Percentiles rank a stretch among this genome's conserved stretches.
Evolutionary conservation across 2,329 filamentous ascomycete genomes (phyloP).

Genomic region (Teratosphaeria destructans): DNA sequence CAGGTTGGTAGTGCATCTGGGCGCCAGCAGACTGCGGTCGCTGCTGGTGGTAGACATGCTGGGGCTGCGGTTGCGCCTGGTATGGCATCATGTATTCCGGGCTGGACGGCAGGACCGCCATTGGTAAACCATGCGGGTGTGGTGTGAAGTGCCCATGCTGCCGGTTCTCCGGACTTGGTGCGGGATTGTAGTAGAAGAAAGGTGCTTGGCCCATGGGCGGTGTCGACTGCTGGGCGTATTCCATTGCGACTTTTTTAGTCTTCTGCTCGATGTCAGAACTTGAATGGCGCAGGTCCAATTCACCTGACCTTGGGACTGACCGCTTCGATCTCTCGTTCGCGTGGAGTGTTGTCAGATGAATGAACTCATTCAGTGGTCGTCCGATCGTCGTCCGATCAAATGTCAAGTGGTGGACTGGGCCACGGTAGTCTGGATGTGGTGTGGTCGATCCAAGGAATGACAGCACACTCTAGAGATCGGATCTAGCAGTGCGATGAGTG

Average conservation of each 20-base stretch:
- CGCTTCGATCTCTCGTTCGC: neutral
- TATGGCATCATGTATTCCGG: constrained; percentile 39
- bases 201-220: constrained; percentile 53
- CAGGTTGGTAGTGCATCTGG: constrained; percentile 29
- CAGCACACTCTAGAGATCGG: constrained; percentile 6
- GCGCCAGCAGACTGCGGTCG: constrained; percentile 22
- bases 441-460: constrained; percentile 9
- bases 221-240: constrained; percentile 38
- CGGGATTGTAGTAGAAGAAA: constrained; percentile 81
- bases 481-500: neutral
- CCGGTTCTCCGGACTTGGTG: constrained; percentile 59
- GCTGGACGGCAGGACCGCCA: constrained; percentile 35
- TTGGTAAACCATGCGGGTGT: constrained; percentile 38
- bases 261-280: neutral
- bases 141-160: constrained; percentile 67
- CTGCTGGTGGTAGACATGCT: constrained; percentile 29
- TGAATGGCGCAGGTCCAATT: neutral
- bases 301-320: neutral
- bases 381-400: neutral
- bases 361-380: neutral
- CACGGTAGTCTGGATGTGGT: neutral
- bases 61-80: constrained; percentile 31
- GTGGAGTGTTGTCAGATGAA: neutral
- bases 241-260: constrained; percentile 15
- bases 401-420: neutral